phyloP scores from a whole-genome alignment of 2,329 filamentous ascomycete genomes.

The Xylariaceae sp. region DNA sequence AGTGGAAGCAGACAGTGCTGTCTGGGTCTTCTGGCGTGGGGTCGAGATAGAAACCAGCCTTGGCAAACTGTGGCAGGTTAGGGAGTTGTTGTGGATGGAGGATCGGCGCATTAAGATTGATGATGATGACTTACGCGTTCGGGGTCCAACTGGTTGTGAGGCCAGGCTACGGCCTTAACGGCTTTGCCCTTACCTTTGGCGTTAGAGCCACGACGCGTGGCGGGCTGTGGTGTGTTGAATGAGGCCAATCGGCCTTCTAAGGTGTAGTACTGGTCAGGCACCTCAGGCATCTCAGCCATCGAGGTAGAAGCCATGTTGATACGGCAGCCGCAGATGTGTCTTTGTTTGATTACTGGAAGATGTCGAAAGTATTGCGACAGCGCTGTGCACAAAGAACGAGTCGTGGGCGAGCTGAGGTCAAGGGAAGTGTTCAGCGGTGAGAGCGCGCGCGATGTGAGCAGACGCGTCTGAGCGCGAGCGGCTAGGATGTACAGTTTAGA shows the following conservation, averaged over 20 bases:
- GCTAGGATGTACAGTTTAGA: no score
- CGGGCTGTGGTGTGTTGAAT: constrained; percentile 62
- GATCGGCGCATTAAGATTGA: neutral
- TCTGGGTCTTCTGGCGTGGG: constrained; percentile 73
- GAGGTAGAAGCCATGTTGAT: neutral
- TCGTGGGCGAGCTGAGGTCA: no score
- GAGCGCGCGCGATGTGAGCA: no score
- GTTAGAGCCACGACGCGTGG: constrained; percentile 67
- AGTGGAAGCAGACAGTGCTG: constrained; percentile 87
- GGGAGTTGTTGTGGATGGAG: no score
- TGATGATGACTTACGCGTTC: constrained; percentile 50
- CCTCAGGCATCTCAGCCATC: constrained; percentile 28
- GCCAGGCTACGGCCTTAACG: constrained; percentile 66
- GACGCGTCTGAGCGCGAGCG: no score
- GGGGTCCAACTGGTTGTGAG: constrained; percentile 65
- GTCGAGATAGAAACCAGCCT: constrained; percentile 86
- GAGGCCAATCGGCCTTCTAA: constrained; percentile 75
- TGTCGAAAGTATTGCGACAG: no score
- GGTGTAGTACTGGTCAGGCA: constrained; percentile 52
- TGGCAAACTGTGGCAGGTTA: constrained; percentile 62
- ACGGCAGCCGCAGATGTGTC: no score
- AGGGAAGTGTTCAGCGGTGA: no score
- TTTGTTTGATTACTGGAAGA: no score
- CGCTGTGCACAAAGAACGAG: no score
- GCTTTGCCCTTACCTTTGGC: constrained; percentile 56